These are phyloP conservation scores for Boletus smithii DNA, from an alignment of 1,284 basidiomycete genomes.

Conservation along the genomic window DNA sequence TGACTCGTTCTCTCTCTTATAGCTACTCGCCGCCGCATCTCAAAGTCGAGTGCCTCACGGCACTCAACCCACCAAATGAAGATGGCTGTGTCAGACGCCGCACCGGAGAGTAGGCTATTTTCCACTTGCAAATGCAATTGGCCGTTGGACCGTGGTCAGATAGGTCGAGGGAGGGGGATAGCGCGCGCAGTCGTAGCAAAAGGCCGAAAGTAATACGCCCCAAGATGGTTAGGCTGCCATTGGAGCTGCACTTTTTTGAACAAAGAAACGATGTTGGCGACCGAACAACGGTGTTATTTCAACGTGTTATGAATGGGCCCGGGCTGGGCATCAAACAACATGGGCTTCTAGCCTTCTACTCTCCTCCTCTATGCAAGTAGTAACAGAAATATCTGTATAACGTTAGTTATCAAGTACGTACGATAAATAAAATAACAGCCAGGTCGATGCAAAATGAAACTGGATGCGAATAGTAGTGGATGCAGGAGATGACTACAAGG, in stretches of 20 bases:
- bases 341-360: not conserved
- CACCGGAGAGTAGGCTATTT: slow-evolving; percentile 6
- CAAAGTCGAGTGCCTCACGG: slow-evolving; percentile 16
- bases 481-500: slow-evolving; percentile 13
- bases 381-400: slow-evolving; percentile 13
- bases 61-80: slow-evolving; percentile 17
- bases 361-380: not conserved
- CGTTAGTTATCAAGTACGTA: slow-evolving; percentile 14
- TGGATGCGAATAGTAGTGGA: slow-evolving; percentile 13
- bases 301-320: not conserved
- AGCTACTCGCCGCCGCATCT: slow-evolving; percentile 4
- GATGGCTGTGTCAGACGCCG: slow-evolving; percentile 22
- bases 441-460: slow-evolving; percentile 4
- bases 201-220: slow-evolving; percentile 12
- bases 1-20: slow-evolving; percentile 9
- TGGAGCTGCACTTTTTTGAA: not conserved
- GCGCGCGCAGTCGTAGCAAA: slow-evolving; percentile 20
- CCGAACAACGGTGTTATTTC: slow-evolving; percentile 4
- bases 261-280: not conserved
- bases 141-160: slow-evolving; percentile 7
- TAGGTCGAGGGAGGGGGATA: slow-evolving; percentile 14
- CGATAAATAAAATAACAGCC: slow-evolving; percentile 21
- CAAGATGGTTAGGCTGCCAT: slow-evolving; percentile 1
- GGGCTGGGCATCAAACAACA: not conserved
- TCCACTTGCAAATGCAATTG: too few species aligned